A percentile compares a stretch with the other conserved stretches of the same genome.
Evolutionary conservation across 2,329 filamentous ascomycete genomes (phyloP).

Genomic region (Colletotrichum caudatum): DNA sequence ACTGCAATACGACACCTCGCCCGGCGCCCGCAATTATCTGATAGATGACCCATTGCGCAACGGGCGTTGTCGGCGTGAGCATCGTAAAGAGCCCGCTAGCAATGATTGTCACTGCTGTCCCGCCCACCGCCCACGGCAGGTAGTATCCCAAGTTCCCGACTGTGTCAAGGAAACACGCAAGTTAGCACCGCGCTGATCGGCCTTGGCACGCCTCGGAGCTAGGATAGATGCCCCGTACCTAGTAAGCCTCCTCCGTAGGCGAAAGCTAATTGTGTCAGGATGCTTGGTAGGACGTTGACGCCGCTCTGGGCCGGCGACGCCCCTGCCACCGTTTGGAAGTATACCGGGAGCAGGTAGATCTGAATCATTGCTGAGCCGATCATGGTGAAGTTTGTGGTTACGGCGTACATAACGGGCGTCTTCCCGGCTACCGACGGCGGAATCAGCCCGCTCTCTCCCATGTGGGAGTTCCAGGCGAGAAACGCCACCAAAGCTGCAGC

Average conservation of each 20-base stretch:
- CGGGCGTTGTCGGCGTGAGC: slow-evolving; percentile 34
- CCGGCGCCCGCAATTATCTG: slow-evolving; percentile 41
- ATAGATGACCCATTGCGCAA: slow-evolving; percentile 39
- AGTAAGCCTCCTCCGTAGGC: slow-evolving; percentile 44
- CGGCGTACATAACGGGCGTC: slow-evolving; percentile 49
- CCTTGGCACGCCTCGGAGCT: too few species aligned
- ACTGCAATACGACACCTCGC: slow-evolving; percentile 42
- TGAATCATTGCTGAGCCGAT: slow-evolving; percentile 36
- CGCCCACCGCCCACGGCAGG: slow-evolving; percentile 38
- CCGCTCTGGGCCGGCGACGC: slow-evolving; percentile 50
- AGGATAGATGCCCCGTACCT: slow-evolving; percentile 41
- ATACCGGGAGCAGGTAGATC: slow-evolving; percentile 52
- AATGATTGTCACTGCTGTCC: slow-evolving; percentile 32
- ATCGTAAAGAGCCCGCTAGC: slow-evolving; percentile 41
- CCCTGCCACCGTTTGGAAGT: slow-evolving; percentile 50
- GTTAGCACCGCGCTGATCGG: neutral
- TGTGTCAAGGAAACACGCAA: neutral
- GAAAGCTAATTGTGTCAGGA: slow-evolving; percentile 45
- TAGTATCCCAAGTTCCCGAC: slow-evolving; percentile 42
- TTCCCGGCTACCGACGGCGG: slow-evolving; percentile 42
- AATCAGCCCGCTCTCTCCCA: slow-evolving; percentile 47
- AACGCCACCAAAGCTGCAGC: slow-evolving; percentile 43
- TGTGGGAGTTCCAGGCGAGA: slow-evolving; percentile 44
- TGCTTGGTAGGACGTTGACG: slow-evolving; percentile 49
- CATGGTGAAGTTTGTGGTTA: slow-evolving; percentile 54